Conservation (phyloP, 176 grass and related monocot species). For the Zea luxurians region DNA sequence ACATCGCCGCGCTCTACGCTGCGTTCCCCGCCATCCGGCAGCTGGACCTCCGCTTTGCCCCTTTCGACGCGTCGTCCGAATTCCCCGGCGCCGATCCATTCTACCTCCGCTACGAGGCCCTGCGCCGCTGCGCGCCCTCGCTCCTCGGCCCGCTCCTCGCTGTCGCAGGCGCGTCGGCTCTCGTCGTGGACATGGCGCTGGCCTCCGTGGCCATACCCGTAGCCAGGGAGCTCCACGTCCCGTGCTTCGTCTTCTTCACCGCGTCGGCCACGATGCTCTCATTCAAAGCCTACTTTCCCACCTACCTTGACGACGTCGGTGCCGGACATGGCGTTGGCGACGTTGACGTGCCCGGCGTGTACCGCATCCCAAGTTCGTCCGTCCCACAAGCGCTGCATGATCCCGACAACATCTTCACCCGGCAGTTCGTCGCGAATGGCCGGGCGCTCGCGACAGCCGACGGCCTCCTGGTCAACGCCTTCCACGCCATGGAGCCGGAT, state of each 20-base stretch:
- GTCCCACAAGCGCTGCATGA: constrained; percentile 29
- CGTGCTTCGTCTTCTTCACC: constrained; percentile 37
- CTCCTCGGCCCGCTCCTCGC: constrained; percentile 25
- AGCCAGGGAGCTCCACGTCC: constrained; percentile 3
- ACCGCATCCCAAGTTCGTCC: not conserved
- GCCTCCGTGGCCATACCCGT: constrained; percentile 18
- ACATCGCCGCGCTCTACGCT: constrained; percentile 34
- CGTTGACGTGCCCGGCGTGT: constrained; percentile 23
- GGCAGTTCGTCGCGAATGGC: constrained; percentile 35
- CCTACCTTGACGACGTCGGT: constrained; percentile 10
- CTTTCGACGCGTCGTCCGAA: constrained; percentile 29
- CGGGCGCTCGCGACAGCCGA: constrained; percentile 9
- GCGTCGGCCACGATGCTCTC: constrained; percentile 21
- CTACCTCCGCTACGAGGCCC: constrained; percentile 26
- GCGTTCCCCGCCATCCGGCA: constrained; percentile 43
- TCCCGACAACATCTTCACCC: constrained; percentile 12
- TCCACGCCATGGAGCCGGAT: constrained; percentile 43
- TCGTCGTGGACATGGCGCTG: constrained; percentile 30
- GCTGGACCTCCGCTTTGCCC: constrained; percentile 36
- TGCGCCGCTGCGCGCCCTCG: not conserved
- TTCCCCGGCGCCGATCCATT: constrained; percentile 27
- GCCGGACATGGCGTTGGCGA: not conserved
- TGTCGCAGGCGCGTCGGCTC: constrained; percentile 3
- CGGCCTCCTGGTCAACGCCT: constrained; percentile 56
- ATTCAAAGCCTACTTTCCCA: constrained; percentile 29